A percentile compares a stretch with the other conserved stretches of the same genome.
These are phyloP conservation scores for Russula sp. DNA, from an alignment of 768 basidiomycete genomes.

Conservation along the genomic window DNA sequence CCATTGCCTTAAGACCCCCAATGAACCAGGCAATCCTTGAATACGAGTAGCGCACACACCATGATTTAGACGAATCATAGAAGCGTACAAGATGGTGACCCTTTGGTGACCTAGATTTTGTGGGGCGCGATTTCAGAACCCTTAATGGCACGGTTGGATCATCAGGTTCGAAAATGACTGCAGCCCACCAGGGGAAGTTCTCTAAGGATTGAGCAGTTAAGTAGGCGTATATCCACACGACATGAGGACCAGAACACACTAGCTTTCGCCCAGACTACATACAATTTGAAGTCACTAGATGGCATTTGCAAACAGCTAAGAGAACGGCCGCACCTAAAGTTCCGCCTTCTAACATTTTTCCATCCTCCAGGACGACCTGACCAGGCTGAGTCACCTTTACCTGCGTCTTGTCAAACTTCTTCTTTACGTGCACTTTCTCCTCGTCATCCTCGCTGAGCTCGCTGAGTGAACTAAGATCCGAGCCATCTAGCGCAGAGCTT, in stretches of 20 bases:
- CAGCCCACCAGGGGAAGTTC: slow-evolving; percentile 85
- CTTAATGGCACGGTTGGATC: slow-evolving; percentile 39
- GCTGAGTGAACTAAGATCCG: slow-evolving; percentile 21
- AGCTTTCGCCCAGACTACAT: slow-evolving; percentile 77
- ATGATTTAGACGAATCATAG: slow-evolving; percentile 60
- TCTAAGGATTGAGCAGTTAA: slow-evolving; percentile 32
- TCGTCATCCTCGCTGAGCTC: slow-evolving; percentile 17
- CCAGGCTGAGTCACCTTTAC: slow-evolving; percentile 25
- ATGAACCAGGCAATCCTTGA: neutral
- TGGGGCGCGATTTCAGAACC: slow-evolving; percentile 29
- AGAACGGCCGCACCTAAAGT: slow-evolving; percentile 53
- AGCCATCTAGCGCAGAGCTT: slow-evolving; percentile 4
- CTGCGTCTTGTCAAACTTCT: slow-evolving; percentile 10
- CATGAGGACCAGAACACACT: slow-evolving; percentile 34
- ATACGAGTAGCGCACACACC: slow-evolving; percentile 35
- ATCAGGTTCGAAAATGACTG: slow-evolving; percentile 60
- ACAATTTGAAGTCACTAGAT: neutral
- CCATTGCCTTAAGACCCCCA: slow-evolving; percentile 46
- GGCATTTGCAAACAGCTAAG: neutral
- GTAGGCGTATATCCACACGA: neutral
- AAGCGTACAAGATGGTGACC: slow-evolving; percentile 68
- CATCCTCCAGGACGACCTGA: slow-evolving; percentile 30
- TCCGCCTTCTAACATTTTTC: slow-evolving; percentile 40
- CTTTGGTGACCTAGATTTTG: slow-evolving; percentile 31
- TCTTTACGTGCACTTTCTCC: neutral